phyloP scores from a whole-genome alignment of 164 flowering plant species.

The Protea cynaroides region DNA sequence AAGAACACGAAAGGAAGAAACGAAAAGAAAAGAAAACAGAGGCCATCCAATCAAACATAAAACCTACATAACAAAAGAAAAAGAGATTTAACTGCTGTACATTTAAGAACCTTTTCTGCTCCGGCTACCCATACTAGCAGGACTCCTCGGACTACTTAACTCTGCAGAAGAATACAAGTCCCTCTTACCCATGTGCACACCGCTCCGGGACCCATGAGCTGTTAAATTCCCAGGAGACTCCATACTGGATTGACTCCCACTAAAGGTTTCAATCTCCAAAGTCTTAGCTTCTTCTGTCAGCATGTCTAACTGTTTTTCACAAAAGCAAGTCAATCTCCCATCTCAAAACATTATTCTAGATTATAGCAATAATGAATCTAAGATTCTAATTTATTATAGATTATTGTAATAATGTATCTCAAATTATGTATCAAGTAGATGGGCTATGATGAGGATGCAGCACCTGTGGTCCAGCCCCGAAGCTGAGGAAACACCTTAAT shows the following conservation, averaged over 20 bases:
- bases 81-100: neutral
- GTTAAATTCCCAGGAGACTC: slow-evolving; percentile 39
- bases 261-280: slow-evolving; percentile 53
- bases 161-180: slow-evolving; percentile 36
- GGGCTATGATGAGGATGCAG: neutral
- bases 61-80: slow-evolving; percentile 6
- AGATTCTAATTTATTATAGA: neutral
- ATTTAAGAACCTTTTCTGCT: slow-evolving; percentile 36
- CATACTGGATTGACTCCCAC: slow-evolving; percentile 40
- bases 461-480: neutral
- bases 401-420: neutral
- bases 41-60: neutral
- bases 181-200: slow-evolving; percentile 34
- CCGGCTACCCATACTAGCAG: slow-evolving; percentile 37
- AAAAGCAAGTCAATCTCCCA: slow-evolving; percentile 2
- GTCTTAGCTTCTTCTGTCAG: slow-evolving; percentile 68
- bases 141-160: slow-evolving; percentile 22
- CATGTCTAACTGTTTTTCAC: slow-evolving; percentile 45
- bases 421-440: no score
- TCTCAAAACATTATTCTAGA: neutral
- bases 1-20: neutral
- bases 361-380: neutral
- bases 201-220: slow-evolving; percentile 43
- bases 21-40: neutral
- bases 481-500: neutral